A percentile compares a stretch with the other conserved stretches of the same genome.
Conservation (phyloP, 2,329 filamentous ascomycete species). For the Exophiala lecanii-corni region DNA sequence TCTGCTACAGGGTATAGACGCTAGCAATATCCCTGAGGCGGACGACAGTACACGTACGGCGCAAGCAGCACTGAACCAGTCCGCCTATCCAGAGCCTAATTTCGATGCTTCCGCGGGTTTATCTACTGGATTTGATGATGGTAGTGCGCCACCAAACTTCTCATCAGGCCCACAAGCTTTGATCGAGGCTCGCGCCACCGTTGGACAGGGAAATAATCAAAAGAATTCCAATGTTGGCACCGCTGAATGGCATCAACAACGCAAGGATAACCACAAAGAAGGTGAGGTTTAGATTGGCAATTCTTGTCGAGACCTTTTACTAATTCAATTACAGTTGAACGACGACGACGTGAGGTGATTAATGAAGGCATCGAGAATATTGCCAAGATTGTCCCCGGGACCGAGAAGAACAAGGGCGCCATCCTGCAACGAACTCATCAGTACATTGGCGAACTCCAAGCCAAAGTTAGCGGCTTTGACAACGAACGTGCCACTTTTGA, state of each 20-base stretch:
- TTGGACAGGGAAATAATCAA: constrained; percentile 19
- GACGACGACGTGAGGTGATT: constrained; percentile 92
- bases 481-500: constrained; percentile 44
- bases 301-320: not conserved
- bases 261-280: constrained; percentile 98
- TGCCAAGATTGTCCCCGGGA: constrained; percentile 93
- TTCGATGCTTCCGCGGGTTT: constrained; percentile 33
- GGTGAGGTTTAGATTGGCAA: constrained; percentile 52
- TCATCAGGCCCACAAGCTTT: constrained; percentile 26
- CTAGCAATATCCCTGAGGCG: constrained; percentile 43
- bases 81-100: constrained; percentile 40
- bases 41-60: constrained; percentile 43
- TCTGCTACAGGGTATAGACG: constrained; percentile 45
- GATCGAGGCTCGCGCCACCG: constrained; percentile 31
- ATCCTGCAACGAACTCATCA: constrained; percentile 90
- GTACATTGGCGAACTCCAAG: constrained; percentile 77
- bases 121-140: constrained; percentile 15
- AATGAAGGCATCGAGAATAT: constrained; percentile 99
- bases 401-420: constrained; percentile 98
- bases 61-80: constrained; percentile 43
- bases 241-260: constrained; percentile 95
- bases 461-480: constrained; percentile 29
- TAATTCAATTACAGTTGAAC: constrained; percentile 64
- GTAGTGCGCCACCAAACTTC: constrained; percentile 18
- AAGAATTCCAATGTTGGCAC: constrained; percentile 87